These are phyloP conservation scores for Medicago lupulina DNA, from an alignment of 306 rosid species.

Conservation along the genomic window DNA sequence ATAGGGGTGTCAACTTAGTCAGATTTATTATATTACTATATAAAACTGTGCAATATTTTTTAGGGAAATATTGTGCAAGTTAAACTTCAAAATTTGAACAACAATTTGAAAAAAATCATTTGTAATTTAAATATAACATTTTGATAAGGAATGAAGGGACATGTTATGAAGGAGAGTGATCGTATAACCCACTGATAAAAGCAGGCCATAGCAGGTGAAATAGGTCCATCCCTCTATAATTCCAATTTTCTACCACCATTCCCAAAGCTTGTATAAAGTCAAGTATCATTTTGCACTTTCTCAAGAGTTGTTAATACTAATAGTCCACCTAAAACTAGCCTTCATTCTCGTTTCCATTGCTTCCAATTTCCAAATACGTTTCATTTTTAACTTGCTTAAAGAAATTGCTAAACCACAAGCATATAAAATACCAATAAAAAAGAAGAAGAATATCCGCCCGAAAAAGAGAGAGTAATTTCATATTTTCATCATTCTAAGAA, in stretches of 20 bases:
- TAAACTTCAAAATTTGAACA: too few relatives aligned
- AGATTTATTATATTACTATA: too few relatives aligned
- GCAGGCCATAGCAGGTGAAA: slow-evolving; percentile 41
- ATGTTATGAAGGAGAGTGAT: neutral
- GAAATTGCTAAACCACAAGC: neutral
- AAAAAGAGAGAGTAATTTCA: neutral
- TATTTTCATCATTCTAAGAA: slow-evolving; percentile 2
- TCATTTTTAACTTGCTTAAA: slow-evolving; percentile 13
- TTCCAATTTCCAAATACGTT: neutral
- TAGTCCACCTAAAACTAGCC: slow-evolving; percentile 22
- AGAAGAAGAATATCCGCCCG: neutral
- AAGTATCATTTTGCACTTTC: slow-evolving; percentile 40
- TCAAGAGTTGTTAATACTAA: neutral
- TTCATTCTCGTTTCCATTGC: slow-evolving; percentile 19
- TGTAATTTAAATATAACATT: too few relatives aligned
- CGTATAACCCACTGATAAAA: slow-evolving; percentile 45
- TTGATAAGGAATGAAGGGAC: too few relatives aligned
- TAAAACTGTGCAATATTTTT: too few relatives aligned
- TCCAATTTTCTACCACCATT: slow-evolving; percentile 45
- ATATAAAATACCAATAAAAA: neutral
- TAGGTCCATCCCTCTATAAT: slow-evolving; percentile 50
- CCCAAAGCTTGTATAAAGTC: slow-evolving; percentile 46
- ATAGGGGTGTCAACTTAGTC: too few relatives aligned
- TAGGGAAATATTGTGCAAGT: too few relatives aligned
- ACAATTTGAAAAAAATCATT: too few relatives aligned